Conservation (phyloP, 305 asterid genomes). For the Fraxinus ornus region DNA sequence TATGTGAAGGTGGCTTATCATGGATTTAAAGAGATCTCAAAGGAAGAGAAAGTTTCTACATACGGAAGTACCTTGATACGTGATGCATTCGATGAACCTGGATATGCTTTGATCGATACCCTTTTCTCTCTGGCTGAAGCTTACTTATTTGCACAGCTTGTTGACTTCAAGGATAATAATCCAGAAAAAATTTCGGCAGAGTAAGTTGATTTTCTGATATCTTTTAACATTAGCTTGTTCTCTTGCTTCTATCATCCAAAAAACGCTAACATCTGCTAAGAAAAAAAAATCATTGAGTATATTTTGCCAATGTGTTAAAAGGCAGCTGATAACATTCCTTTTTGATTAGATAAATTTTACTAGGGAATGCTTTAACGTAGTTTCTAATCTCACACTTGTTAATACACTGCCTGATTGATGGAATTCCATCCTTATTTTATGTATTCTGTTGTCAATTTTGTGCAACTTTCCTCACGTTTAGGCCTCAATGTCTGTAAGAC, state of each 20-base stretch:
- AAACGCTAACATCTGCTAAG: not conserved
- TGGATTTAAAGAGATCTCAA: conserved; percentile 81
- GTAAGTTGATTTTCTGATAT: conserved; percentile 45
- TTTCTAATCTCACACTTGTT: not conserved
- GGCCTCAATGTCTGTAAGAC: not conserved
- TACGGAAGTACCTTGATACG: conserved; percentile 79
- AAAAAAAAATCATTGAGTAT: not conserved
- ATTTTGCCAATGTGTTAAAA: not conserved
- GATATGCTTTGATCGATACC: conserved; percentile 89
- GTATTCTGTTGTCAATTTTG: not conserved
- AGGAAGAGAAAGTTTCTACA: conserved; percentile 82
- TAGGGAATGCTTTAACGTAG: not conserved
- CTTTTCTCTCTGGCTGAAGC: conserved; percentile 95
- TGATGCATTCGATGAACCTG: conserved; percentile 93
- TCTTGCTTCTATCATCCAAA: conserved; percentile 10
- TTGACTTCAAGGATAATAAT: conserved; percentile 87
- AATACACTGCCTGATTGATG: not conserved
- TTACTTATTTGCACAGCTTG: conserved; percentile 93
- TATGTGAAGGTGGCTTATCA: conserved; percentile 96
- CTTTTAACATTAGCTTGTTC: conserved; percentile 7
- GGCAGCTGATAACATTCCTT: not conserved
- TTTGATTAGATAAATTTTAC: not conserved
- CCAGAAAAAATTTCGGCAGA: conserved; percentile 75
- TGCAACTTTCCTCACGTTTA: not conserved
- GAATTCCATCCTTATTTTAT: not conserved